These are phyloP conservation scores for Lodderomyces margitis DNA, from an alignment of 1,139 yeast species.

Conservation along the genomic window DNA sequence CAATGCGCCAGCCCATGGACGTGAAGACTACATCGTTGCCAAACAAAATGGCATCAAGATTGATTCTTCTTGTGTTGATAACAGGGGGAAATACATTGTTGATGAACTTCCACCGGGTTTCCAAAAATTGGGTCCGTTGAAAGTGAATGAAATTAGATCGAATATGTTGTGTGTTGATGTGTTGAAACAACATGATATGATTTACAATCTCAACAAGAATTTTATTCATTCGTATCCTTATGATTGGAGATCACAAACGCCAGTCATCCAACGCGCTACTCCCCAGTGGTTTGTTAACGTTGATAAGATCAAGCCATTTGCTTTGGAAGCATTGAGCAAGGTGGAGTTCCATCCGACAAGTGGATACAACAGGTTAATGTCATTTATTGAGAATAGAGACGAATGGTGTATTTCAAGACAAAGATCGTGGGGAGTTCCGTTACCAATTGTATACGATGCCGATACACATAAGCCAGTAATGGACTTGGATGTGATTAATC, in stretches of 20 bases:
- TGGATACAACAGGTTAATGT: constrained; percentile 67
- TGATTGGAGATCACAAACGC: constrained; percentile 95
- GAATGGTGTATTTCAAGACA: constrained; percentile 99
- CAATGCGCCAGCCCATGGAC: constrained; percentile 97
- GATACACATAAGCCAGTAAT: constrained; percentile 58
- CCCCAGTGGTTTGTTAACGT: constrained; percentile 97
- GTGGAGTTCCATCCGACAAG: constrained; percentile 73
- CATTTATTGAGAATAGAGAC: constrained; percentile 73
- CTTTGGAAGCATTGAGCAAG: constrained; percentile 55
- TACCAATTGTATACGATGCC: constrained; percentile 75
- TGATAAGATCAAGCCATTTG: constrained; percentile 62
- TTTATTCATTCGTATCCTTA: constrained; percentile 88
- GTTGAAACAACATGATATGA: constrained; percentile 44
- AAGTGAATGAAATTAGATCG: constrained; percentile 64
- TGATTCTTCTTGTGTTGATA: constrained; percentile 71
- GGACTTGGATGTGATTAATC: constrained; percentile 49
- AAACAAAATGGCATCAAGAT: constrained; percentile 53
- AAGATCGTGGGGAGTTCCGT: constrained; percentile 98
- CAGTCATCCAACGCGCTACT: constrained; percentile 91
- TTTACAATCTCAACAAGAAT: constrained; percentile 45
- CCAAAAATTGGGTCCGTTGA: constrained; percentile 47
- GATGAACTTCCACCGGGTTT: constrained; percentile 44
- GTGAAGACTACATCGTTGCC: constrained; percentile 84
- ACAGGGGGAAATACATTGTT: constrained; percentile 60
- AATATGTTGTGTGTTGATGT: constrained; percentile 33